phyloP scores from a whole-genome alignment of 2,329 filamentous ascomycete genomes.

The Cordyceps militaris region DNA sequence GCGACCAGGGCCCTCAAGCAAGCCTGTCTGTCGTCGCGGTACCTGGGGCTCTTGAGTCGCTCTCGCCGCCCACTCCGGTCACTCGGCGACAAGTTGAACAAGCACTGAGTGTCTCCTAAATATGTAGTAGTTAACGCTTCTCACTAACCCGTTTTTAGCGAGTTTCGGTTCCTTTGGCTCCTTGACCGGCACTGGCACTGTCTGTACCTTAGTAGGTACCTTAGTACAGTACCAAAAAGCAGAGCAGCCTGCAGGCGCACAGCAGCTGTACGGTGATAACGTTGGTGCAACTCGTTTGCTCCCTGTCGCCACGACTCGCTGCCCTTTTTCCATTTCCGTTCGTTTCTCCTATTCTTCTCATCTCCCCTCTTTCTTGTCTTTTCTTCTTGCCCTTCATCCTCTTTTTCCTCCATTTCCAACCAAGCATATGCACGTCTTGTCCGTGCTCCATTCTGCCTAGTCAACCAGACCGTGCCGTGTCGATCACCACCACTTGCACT shows the following conservation, averaged over 20 bases:
- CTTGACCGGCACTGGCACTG: too few relatives aligned
- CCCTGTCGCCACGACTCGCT: not conserved
- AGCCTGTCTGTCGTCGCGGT: not conserved
- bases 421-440: not conserved
- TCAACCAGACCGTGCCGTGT: not conserved
- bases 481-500: conserved; percentile 3
- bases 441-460: not conserved
- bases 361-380: not conserved
- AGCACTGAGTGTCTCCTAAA: too few relatives aligned
- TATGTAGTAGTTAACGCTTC: not conserved
- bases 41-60: not conserved
- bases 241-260: too few relatives aligned
- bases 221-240: too few relatives aligned
- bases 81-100: not conserved
- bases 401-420: not conserved
- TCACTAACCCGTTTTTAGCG: not conserved
- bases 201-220: too few relatives aligned
- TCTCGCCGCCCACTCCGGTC: not conserved
- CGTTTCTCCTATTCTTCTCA: too few relatives aligned
- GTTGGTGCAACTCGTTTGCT: not conserved
- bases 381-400: not conserved
- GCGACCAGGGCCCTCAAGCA: not conserved
- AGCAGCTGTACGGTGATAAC: too few relatives aligned
- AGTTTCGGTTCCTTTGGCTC: too few relatives aligned
- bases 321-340: not conserved